Evolutionary conservation across 148 eudicot genomes (phyloP), one percentile per base, ranked within the genome.

Genomic region (Rhododendron ferrugineum): DNA sequence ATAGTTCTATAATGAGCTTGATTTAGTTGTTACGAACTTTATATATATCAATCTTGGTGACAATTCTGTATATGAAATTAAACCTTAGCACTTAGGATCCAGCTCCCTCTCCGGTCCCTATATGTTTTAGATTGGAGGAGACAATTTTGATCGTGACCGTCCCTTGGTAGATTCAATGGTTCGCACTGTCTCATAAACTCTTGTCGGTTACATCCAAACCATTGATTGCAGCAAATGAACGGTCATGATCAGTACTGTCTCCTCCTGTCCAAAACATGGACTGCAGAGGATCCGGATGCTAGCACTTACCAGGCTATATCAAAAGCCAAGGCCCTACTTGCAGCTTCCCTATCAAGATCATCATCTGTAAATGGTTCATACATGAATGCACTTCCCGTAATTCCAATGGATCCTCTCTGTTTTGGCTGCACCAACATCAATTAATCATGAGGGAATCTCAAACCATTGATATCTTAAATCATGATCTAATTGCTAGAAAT

Each of bases 401-500:
- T 87, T 81, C 98, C 94, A 11, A 95, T 79, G 4, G 42, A 4
- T 72, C 98, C 98, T 40, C 89, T 88, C 87, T 90, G 93, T 86
- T 90, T 88, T 28, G 85, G 79, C 95, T 95, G 86, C 93, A 88
- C 22, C 36, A 78, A 54, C 60, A 54, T 54, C 56, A 52, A 40
- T 37, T 37, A 37, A 54, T 56, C 62, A 56, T 16, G 6, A 56
- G 22, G 22, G 62, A 16, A 18, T 56, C 22, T 18, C 62, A 56
- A 56, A 16, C 62, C 62, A 18, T 56, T 56, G 62, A 16, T 15
- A 54, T 54, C 20, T 54, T 54, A 58, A 20, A 58, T 0, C 64
- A 58, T 58, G n/a, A 58, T 58, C 9, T 6, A 20, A 58, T 20
- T 20, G 64, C 64, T 58, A 58, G 64, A 58, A 58, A 50, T 44